phyloP scores from a whole-genome alignment of 768 basidiomycete genomes.

The Termitomyces sp. region DNA sequence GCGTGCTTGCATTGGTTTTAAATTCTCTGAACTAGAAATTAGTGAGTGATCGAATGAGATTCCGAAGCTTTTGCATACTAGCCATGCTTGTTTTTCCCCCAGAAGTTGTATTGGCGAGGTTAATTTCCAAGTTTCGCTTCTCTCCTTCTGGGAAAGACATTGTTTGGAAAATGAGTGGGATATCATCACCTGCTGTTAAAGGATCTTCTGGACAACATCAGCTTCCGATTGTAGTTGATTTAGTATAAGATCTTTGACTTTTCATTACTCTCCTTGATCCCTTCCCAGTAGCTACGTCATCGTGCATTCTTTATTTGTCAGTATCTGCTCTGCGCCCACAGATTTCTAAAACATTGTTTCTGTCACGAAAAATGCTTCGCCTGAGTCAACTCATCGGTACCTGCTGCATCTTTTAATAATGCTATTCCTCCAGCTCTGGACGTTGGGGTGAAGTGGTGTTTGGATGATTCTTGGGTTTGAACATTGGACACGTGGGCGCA shows the following conservation, averaged over 20 bases:
- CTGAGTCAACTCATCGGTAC: neutral
- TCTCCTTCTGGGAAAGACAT: conserved; percentile 19
- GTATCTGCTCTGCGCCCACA: neutral
- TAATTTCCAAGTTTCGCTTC: conserved; percentile 25
- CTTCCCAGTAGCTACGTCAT: neutral
- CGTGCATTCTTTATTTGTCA: neutral
- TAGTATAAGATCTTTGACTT: neutral
- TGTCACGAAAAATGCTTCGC: neutral
- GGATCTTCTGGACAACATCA: conserved; percentile 6
- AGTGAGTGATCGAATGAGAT: conserved; percentile 23
- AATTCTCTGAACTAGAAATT: conserved; percentile 51
- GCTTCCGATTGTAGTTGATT: conserved; percentile 3
- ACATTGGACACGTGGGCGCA: neutral
- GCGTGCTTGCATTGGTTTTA: conserved; percentile 47
- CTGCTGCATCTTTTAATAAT: neutral
- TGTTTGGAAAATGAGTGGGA: conserved; percentile 23
- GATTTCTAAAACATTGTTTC: neutral
- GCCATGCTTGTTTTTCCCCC: neutral
- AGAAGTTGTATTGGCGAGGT: conserved; percentile 24
- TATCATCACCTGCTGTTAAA: conserved; percentile 19
- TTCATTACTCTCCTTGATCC: no score
- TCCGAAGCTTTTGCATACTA: neutral
- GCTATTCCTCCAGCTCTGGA: neutral
- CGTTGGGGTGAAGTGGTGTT: neutral
- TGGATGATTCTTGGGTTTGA: neutral